Base-by-base conservation (phyloP, 495 filamentous ascomycete species). In the Penicillium flavigenum region DNA sequence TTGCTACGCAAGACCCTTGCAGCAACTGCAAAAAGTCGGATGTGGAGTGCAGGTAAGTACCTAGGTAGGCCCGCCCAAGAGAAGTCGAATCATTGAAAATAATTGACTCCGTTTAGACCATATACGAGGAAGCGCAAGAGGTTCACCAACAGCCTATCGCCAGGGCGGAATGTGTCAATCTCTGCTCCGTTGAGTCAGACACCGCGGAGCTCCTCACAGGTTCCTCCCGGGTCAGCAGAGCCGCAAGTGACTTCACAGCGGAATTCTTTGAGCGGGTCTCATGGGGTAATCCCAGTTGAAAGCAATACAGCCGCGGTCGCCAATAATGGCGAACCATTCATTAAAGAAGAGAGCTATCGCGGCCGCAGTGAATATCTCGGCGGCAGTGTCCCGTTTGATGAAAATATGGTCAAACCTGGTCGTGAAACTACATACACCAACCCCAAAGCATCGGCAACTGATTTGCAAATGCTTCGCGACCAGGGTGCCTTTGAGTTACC, bases 351-450 rank as follows among this genome's bases (percentile, higher is more conserved):
- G 58, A 69, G 64, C 58, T 69, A 67, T 47, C 66, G 66, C 31
- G 66, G 66, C 16, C 64, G 66, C n/a, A 54, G 64, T 36, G 66
- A 69, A 53, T 69, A 69, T 42, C 38, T 69, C 24, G 66, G 64
- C 26, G 64, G 66, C 32, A 69, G 61, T 32, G 66, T 69, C n/a
- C 66, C 64, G 24, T 69, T 69, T 26, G 64, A 69, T 46, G 66
- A 69, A 57, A 69, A 69, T 47, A 69, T 69, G 66, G 66, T 69
- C 36, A 69, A 61, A 41, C 66, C 66, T 10, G 66, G 64, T 31
- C 62, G 66, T 46, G 64, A 67, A 47, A 63, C 64, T 7, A 69
- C 59, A 9, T 66, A 66, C 51, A 62, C 66, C 46, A 67, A 53
- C 44, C 61, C 59, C n/a, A 67, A 67, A 34, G 59, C 58, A 44